These are phyloP conservation scores for Populus deltoides DNA, from an alignment of 345 rosid genomes.

Conservation along the genomic window DNA sequence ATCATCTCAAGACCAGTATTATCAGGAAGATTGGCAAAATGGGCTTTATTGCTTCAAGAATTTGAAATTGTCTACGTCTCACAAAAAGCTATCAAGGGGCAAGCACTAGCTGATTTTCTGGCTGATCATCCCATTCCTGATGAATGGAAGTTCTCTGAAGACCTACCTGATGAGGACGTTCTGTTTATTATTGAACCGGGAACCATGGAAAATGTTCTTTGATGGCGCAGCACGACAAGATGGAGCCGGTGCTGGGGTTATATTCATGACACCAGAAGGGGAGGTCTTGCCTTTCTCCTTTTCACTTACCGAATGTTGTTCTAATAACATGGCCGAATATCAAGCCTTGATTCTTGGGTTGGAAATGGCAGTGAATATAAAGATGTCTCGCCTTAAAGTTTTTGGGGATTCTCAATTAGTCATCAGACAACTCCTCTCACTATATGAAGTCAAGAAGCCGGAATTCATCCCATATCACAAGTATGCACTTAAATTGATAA, in stretches of 20 bases:
- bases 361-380: neutral
- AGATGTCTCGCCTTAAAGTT: neutral
- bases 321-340: neutral
- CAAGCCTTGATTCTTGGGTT: neutral
- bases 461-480: neutral
- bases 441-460: neutral
- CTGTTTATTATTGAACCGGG: no score
- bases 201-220: neutral
- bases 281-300: neutral
- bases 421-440: neutral
- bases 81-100: neutral
- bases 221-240: neutral
- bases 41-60: neutral
- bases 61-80: neutral
- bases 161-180: neutral
- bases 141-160: neutral
- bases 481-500: neutral
- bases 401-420: neutral
- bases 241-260: neutral
- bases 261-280: neutral
- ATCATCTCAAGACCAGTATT: neutral
- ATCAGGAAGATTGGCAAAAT: neutral
- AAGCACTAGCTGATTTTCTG: neutral
- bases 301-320: neutral
- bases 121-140: neutral